These are phyloP conservation scores for Fraxinus greggii DNA, from an alignment of 305 asterid genomes.

Conservation along the genomic window DNA sequence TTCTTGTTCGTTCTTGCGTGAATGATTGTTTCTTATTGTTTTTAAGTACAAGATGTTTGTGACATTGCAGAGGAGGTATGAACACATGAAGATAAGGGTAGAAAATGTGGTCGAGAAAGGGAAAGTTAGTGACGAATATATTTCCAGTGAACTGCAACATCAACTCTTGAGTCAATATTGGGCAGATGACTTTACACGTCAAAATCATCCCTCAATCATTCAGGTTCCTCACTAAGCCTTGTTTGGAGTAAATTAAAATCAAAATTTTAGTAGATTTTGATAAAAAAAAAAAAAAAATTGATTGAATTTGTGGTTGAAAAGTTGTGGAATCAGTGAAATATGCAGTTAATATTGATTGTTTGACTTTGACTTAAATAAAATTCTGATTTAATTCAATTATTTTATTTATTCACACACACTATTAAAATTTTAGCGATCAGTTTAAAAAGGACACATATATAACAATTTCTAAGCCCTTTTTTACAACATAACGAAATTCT, in stretches of 20 bases:
- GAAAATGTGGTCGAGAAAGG: slow-evolving; percentile 37
- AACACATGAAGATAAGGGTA: slow-evolving; percentile 40
- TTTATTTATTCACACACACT: not conserved
- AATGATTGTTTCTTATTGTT: too few species aligned
- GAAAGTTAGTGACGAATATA: slow-evolving; percentile 31
- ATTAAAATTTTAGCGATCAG: not conserved
- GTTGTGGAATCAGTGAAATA: too few species aligned
- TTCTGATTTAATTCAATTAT: too few species aligned
- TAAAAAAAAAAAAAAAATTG: too few species aligned
- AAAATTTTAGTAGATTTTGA: too few species aligned
- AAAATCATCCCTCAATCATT: slow-evolving; percentile 60
- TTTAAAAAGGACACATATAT: not conserved
- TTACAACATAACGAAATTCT: too few species aligned
- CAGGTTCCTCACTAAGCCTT: slow-evolving; percentile 31
- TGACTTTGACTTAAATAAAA: too few species aligned
- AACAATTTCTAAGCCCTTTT: not conserved
- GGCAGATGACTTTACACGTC: slow-evolving; percentile 46
- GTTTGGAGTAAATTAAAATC: not conserved
- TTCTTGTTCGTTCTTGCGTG: too few species aligned
- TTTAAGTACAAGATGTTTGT: not conserved
- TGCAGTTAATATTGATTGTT: too few species aligned
- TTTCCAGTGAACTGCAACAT: slow-evolving; percentile 30
- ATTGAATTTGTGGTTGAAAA: too few species aligned
- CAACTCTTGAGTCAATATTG: slow-evolving; percentile 40
- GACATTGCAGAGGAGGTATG: slow-evolving; percentile 35